Evolutionary conservation across 2,329 filamentous ascomycete species (phyloP).

Genomic region (Metarhizium guizhouense): DNA sequence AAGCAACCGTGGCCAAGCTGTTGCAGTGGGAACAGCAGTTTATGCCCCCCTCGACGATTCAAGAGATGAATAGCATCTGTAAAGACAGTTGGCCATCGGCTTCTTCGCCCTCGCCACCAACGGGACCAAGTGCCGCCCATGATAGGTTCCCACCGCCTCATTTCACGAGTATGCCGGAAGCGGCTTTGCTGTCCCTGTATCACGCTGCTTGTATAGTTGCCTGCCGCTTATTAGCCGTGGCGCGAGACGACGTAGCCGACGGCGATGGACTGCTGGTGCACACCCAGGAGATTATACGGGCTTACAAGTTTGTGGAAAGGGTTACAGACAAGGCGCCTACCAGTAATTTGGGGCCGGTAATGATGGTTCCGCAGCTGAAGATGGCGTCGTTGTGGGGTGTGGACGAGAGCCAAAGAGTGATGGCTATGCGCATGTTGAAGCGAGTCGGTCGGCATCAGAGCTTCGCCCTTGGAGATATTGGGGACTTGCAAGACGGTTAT

Average conservation of each 20-base stretch:
- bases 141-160: not conserved
- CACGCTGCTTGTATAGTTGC: not conserved
- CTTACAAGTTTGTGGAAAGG: constrained; percentile 1
- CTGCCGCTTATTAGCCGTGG: not conserved
- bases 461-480: too few species aligned
- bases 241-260: not conserved
- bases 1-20: not conserved
- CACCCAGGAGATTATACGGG: not conserved
- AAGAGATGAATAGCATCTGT: not conserved
- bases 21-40: not conserved
- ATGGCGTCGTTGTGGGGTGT: constrained; percentile 7
- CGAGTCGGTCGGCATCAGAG: not conserved
- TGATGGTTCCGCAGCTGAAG: constrained; percentile 9
- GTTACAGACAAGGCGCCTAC: not conserved
- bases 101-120: not conserved
- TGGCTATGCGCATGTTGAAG: not conserved
- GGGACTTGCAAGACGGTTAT: too few species aligned
- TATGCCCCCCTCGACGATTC: not conserved
- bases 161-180: constrained; percentile 2
- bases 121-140: not conserved
- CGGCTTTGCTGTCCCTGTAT: too few species aligned
- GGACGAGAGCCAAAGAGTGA: not conserved
- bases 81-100: too few species aligned
- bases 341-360: not conserved
- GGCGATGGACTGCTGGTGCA: not conserved